A percentile compares a stretch with the other conserved stretches of the same genome.
These are phyloP conservation scores for Phytophthora tentaculata DNA, from an alignment of 352 stramenopile species.

Conservation along the genomic window DNA sequence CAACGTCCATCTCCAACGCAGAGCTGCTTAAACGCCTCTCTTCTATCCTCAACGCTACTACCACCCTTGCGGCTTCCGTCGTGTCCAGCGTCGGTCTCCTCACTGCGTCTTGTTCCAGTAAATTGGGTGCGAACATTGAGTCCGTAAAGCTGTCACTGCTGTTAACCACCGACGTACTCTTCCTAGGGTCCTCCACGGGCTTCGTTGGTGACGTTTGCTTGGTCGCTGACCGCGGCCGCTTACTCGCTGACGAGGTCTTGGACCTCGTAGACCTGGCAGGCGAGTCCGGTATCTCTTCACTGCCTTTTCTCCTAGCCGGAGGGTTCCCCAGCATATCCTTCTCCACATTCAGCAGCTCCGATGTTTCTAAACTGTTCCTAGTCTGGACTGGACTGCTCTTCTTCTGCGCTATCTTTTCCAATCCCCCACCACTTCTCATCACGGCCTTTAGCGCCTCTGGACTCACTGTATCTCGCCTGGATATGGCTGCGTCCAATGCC, in stretches of 20 bases:
- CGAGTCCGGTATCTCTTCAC: slow-evolving; percentile 12
- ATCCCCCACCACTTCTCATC: slow-evolving; percentile 16
- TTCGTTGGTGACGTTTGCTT: slow-evolving; percentile 19
- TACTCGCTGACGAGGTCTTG: slow-evolving; percentile 11
- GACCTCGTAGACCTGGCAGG: slow-evolving; percentile 15
- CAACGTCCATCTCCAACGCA: slow-evolving; percentile 14
- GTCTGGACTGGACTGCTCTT: slow-evolving; percentile 1
- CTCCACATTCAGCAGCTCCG: slow-evolving; percentile 5
- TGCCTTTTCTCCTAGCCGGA: neutral
- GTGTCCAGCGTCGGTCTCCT: slow-evolving; percentile 64
- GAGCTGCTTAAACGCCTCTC: slow-evolving; percentile 17
- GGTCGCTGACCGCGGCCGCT: slow-evolving; percentile 18
- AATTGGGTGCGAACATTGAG: slow-evolving; percentile 53
- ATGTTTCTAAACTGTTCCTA: slow-evolving; percentile 9
- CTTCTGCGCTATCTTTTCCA: slow-evolving; percentile 5
- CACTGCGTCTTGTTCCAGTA: slow-evolving; percentile 37
- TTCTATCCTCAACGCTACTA: slow-evolving; percentile 47
- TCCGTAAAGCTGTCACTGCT: slow-evolving; percentile 61
- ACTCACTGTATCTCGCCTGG: slow-evolving; percentile 43
- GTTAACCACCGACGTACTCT: slow-evolving; percentile 21
- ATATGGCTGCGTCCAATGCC: slow-evolving; percentile 29
- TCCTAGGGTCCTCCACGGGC: slow-evolving; percentile 1
- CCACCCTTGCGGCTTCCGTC: slow-evolving; percentile 47
- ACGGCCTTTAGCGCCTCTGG: slow-evolving; percentile 41
- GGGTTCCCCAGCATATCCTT: slow-evolving; percentile 3